Percentiles rank a stretch among this genome's conserved stretches.
Conservation (phyloP, 805 yeast species). For the Saccharomycopsis babjevae region DNA sequence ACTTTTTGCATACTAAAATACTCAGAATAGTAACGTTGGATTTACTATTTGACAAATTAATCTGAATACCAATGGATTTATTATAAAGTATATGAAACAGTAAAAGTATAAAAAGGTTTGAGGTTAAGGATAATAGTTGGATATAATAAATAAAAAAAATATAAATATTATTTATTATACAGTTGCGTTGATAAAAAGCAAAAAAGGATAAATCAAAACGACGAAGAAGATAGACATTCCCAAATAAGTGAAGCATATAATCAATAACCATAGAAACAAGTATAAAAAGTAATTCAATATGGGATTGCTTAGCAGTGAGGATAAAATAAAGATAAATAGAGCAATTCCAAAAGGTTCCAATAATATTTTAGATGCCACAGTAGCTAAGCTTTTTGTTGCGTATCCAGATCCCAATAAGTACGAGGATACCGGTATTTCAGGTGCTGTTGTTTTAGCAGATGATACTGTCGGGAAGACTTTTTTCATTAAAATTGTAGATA, state of each 20-base stretch:
- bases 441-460: slow-evolving; percentile 81
- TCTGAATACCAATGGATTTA: not conserved
- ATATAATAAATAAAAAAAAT: not conserved
- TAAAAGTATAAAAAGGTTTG: not conserved
- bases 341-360: slow-evolving; percentile 82
- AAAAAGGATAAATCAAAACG: not conserved
- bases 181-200: too few relatives aligned
- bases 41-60: not conserved
- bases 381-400: slow-evolving; percentile 83
- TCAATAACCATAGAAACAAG: not conserved
- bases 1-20: too few relatives aligned
- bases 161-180: not conserved
- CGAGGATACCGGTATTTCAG: slow-evolving; percentile 81
- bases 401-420: slow-evolving; percentile 75
- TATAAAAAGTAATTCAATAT: slow-evolving; percentile 17
- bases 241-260: too few relatives aligned
- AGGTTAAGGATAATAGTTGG: not conserved
- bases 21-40: too few relatives aligned
- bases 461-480: slow-evolving; percentile 92
- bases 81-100: too few relatives aligned
- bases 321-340: slow-evolving; percentile 83
- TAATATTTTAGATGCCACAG: slow-evolving; percentile 81
- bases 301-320: slow-evolving; percentile 41
- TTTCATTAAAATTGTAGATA: slow-evolving; percentile 81
- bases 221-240: not conserved